Conservation (phyloP, 345 rosid species). For the Noccaea bulbosa region DNA sequence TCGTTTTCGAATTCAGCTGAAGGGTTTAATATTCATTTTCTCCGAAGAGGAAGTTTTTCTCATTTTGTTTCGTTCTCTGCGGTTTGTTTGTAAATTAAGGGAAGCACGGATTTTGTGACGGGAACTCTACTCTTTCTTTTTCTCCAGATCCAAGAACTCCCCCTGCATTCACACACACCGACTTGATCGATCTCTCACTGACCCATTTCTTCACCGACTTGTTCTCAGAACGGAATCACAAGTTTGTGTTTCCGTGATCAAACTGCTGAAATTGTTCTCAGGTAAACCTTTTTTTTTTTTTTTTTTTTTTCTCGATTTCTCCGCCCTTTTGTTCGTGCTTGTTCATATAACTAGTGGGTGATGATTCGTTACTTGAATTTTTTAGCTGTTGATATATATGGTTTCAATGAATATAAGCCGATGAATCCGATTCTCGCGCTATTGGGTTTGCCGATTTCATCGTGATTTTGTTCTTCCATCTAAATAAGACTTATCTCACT, state of each 20-base stretch:
- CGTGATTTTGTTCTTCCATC: too few relatives aligned
- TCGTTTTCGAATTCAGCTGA: conserved; percentile 13
- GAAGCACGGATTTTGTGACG: conserved; percentile 4
- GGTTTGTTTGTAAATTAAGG: background rate
- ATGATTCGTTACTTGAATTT: too few relatives aligned
- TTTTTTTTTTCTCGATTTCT: background rate
- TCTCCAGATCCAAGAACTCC: conserved; percentile 24
- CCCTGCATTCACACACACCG: background rate
- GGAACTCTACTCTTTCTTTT: background rate
- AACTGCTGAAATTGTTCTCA: background rate
- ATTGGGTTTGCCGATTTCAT: too few relatives aligned
- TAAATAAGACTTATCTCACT: background rate
- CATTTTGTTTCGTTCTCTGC: background rate
- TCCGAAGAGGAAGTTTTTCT: too few relatives aligned
- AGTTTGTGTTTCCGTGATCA: background rate
- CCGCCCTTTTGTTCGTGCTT: background rate
- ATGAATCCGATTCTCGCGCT: too few relatives aligned
- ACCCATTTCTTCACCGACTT: background rate
- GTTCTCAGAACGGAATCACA: background rate
- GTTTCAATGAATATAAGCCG: too few relatives aligned
- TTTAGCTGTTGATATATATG: too few relatives aligned
- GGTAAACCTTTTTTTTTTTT: background rate
- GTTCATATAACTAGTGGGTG: background rate
- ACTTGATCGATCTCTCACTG: conserved; percentile 4
- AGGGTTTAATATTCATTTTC: background rate